Evolutionary conservation across 164 flowering plant species (phyloP).

Genomic region (Chimonanthus praecox): DNA sequence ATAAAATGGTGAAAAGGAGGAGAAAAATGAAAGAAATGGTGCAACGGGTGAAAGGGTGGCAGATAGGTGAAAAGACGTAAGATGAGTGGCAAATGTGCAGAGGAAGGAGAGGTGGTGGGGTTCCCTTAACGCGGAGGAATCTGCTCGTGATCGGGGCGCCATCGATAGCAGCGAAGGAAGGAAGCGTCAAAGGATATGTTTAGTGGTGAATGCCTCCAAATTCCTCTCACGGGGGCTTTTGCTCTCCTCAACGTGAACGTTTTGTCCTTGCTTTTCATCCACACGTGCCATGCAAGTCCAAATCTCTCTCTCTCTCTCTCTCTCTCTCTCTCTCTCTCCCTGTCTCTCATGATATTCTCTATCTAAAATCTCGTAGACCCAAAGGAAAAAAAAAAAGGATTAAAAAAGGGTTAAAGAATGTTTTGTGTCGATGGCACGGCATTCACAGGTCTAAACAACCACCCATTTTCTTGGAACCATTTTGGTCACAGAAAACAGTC

Average conservation of each 20-base stretch:
- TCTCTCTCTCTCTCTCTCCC: neutral
- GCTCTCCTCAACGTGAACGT: constrained; percentile 16
- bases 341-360: neutral
- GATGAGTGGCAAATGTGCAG: neutral
- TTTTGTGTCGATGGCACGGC: neutral
- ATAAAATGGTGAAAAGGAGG: neutral
- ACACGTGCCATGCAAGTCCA: constrained; percentile 10
- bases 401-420: neutral
- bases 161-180: constrained; percentile 52
- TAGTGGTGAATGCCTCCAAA: constrained; percentile 27
- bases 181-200: constrained; percentile 27
- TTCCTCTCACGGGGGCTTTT: constrained; percentile 44
- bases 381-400: no score
- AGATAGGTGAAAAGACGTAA: no score
- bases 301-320: constrained; percentile 12
- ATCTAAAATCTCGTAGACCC: neutral
- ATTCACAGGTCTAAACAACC: neutral
- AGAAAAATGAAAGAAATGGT: neutral
- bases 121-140: constrained; percentile 13
- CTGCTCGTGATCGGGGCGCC: constrained; percentile 32
- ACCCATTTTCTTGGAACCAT: neutral
- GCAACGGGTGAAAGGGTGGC: no score
- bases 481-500: neutral
- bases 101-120: neutral
- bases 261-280: constrained; percentile 8